Evolutionary conservation across 202 grass and related monocot species (phyloP).

Genomic region (Elaeis oleifera): DNA sequence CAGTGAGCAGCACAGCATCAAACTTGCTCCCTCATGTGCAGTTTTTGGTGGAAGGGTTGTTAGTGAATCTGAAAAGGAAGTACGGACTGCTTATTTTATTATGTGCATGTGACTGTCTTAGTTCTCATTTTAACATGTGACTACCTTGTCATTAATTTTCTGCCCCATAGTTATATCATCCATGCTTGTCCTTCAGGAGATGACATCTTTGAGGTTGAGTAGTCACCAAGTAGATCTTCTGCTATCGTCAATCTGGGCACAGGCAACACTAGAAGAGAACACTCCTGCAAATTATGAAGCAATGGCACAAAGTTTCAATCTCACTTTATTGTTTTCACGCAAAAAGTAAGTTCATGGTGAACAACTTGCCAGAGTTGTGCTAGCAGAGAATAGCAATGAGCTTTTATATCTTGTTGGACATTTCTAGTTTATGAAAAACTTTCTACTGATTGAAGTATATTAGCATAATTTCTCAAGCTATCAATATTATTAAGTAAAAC

Average conservation of each 20-base stretch:
- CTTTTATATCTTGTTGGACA: too few relatives aligned
- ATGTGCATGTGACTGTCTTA: neutral
- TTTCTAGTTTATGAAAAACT: too few relatives aligned
- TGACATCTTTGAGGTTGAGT: slow-evolving; percentile 73
- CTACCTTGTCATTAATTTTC: slow-evolving; percentile 13
- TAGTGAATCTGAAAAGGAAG: slow-evolving; percentile 39
- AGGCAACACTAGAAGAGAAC: slow-evolving; percentile 72
- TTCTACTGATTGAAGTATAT: too few relatives aligned
- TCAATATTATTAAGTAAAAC: too few relatives aligned
- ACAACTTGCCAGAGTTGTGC: too few relatives aligned
- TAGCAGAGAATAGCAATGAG: too few relatives aligned
- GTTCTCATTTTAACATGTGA: neutral
- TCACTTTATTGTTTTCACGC: slow-evolving; percentile 56
- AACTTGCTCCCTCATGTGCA: neutral
- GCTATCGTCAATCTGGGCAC: slow-evolving; percentile 95
- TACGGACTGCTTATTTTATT: slow-evolving; percentile 29
- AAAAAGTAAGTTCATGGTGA: slow-evolving; percentile 45
- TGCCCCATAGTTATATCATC: slow-evolving; percentile 9
- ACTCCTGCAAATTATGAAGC: slow-evolving; percentile 76
- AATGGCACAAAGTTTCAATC: slow-evolving; percentile 62
- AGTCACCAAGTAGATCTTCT: slow-evolving; percentile 66
- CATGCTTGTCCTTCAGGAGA: slow-evolving; percentile 32
- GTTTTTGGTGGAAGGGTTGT: slow-evolving; percentile 1
- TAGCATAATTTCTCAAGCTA: too few relatives aligned
- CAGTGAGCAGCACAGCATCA: slow-evolving; percentile 4